Evolutionary conservation across 805 yeast species (phyloP), one percentile per base, ranked within the genome.

Genomic region (Priceomyces melissophilus): DNA sequence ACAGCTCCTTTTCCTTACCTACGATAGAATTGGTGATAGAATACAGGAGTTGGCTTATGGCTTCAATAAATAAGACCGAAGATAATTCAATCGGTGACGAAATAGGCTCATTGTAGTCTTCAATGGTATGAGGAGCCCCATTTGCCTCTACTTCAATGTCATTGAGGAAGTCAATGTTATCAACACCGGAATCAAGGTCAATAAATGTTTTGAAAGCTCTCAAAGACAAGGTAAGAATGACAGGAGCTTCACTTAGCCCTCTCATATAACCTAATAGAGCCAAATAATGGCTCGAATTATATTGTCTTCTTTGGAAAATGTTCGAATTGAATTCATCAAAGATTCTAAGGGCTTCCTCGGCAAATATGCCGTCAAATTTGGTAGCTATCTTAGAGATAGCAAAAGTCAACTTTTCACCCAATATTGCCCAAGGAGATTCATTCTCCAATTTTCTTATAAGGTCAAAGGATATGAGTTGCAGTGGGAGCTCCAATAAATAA

Each of bases 401-500:
- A 3, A 44, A 26, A 2, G 72, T 58, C 44, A 69, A 53, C 20
- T 57, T 57, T 38, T 60, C 57, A n/a, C 61, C 61, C 32, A 69
- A 50, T 2, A 53, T 42, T 4, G 54, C 41, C 74, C 73, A 69
- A 2, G 73, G 73, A 15, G 61, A 53, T 6, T 56, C 44, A 10
- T 33, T 39, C 10, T 38, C 42, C 43, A 60, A 50, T 36, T 57
- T 65, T 37, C 57, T 62, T 45, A 60, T 53, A 36, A 55, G 62
- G 42, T 49, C 60, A 33, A 52, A 61, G 37, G 74, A 65, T 47
- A 79, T 77, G 25, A 54, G 50, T 48, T 75, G 80, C 10, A 47
- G 49, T 9, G 75, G 73, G 25, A 74, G 58, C 35, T 73, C 78
- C 30, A 65, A 46, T 27, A 82, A 71, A 48, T 79, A 79, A 1